Conservation (phyloP, 768 basidiomycete genomes). For the Paxillus involutus region DNA sequence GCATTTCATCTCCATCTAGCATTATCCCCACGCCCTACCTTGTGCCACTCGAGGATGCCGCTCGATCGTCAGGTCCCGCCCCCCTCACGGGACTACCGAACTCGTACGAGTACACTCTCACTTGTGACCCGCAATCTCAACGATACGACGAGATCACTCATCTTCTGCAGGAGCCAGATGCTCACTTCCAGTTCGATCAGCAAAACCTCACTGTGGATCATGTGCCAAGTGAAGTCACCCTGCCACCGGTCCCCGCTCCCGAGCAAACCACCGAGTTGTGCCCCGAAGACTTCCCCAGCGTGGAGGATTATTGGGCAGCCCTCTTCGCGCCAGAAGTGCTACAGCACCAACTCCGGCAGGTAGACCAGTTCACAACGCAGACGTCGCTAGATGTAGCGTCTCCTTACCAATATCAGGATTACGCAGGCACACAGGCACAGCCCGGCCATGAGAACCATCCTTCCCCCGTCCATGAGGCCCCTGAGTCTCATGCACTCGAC, state of each 20-base stretch:
- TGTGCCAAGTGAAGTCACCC: neutral
- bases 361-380: too few relatives aligned
- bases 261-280: neutral
- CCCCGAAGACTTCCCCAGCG: neutral
- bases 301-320: neutral
- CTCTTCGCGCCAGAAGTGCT: too few relatives aligned
- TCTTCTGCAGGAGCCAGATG: neutral
- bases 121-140: neutral
- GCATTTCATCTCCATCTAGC: neutral
- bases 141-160: neutral
- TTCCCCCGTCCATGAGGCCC: neutral
- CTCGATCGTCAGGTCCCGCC: neutral
- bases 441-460: neutral
- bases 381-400: too few relatives aligned
- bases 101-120: slow-evolving; percentile 1
- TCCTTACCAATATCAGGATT: too few relatives aligned
- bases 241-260: neutral
- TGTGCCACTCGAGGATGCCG: neutral
- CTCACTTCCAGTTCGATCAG: neutral
- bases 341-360: too few relatives aligned
- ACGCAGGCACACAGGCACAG: too few relatives aligned
- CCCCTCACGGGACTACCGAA: neutral
- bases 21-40: neutral
- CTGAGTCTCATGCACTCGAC: too few relatives aligned
- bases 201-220: neutral